Conservation (phyloP, 371 early-diverging fungal species). For the Haplosporangium sp. region DNA sequence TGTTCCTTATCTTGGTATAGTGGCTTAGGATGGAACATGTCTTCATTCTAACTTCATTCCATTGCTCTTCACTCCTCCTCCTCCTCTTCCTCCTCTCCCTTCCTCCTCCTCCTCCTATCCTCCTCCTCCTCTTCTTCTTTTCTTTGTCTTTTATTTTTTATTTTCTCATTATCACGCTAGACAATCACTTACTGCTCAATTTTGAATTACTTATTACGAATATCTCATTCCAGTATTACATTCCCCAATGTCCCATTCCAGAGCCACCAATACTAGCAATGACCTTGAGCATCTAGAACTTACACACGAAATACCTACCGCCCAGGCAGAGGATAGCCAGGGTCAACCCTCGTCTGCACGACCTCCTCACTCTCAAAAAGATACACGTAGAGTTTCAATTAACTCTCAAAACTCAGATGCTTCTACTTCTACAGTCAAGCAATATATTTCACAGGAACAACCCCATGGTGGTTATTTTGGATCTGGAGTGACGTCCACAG, state of each 20-base stretch:
- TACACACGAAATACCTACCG: conserved; percentile 26
- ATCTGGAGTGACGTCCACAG: conserved; percentile 2
- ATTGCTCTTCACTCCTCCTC: not conserved
- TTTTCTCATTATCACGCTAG: not conserved
- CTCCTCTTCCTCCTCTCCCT: not conserved
- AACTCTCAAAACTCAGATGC: conserved; percentile 36
- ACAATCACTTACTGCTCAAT: too few species aligned
- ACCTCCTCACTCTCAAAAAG: conserved; percentile 19
- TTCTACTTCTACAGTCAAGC: conserved; percentile 43
- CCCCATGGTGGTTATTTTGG: conserved; percentile 6
- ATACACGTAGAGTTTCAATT: conserved; percentile 50
- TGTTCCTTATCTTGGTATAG: not conserved
- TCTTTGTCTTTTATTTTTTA: not conserved
- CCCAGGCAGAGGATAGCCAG: conserved; percentile 19
- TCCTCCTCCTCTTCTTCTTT: not conserved
- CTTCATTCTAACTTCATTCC: not conserved
- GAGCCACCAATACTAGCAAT: conserved; percentile 23
- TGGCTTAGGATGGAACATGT: not conserved
- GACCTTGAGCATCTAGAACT: conserved; percentile 52
- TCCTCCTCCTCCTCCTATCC: not conserved
- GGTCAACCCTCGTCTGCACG: conserved; percentile 5
- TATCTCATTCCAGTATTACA: not conserved
- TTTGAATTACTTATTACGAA: not conserved
- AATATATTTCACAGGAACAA: conserved; percentile 18
- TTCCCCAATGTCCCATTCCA: conserved; percentile 47